Conservation (phyloP, 345 rosid species). For the Linum trigynum region DNA sequence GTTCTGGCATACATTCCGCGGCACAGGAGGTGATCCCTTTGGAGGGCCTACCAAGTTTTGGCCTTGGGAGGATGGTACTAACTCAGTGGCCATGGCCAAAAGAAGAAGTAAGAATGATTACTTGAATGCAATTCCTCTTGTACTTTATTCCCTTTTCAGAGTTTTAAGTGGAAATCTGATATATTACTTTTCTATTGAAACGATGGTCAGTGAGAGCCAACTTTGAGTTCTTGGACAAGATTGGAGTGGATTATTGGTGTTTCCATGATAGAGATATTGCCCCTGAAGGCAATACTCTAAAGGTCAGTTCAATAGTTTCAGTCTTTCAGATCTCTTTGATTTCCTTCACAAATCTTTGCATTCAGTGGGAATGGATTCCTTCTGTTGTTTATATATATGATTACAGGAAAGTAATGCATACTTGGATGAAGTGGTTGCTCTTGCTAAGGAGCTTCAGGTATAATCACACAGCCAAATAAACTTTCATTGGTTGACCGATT, state of each 20-base stretch:
- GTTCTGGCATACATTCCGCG: constrained; percentile 97
- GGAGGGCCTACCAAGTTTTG: constrained; percentile 79
- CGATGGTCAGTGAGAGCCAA: constrained; percentile 80
- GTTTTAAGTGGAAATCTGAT: background rate
- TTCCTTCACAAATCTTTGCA: background rate
- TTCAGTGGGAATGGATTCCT: background rate
- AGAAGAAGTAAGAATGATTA: constrained; percentile 67
- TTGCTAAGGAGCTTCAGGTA: constrained; percentile 88
- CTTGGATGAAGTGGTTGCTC: constrained; percentile 87
- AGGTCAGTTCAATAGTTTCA: constrained; percentile 33
- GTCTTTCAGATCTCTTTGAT: background rate
- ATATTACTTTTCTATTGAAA: background rate
- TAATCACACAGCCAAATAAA: background rate
- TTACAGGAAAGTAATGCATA: constrained; percentile 72
- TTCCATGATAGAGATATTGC: constrained; percentile 97
- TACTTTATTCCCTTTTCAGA: background rate
- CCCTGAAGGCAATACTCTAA: constrained; percentile 65
- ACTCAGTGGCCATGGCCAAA: constrained; percentile 88
- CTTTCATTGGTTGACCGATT: background rate
- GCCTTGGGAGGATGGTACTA: constrained; percentile 99
- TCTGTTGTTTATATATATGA: background rate
- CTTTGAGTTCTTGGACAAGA: constrained; percentile 84
- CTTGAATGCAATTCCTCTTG: background rate
- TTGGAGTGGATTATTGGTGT: constrained; percentile 93
- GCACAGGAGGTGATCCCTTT: constrained; percentile 82